Conservation (phyloP, 2,329 filamentous ascomycete species). For the Monilinia fructicola region DNA sequence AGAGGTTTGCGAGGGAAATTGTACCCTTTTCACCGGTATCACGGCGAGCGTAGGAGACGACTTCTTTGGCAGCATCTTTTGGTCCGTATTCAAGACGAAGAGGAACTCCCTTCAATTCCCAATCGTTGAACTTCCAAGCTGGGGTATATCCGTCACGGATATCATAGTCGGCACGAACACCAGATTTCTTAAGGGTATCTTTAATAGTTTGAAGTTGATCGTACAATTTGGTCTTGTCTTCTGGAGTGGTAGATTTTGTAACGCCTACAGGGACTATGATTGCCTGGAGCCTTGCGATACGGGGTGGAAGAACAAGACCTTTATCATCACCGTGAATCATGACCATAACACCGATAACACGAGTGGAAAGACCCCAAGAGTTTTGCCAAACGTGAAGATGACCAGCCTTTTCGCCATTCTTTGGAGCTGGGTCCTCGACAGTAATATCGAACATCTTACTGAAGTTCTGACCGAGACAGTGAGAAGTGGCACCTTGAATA, state of each 20-base stretch:
- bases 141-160: slow-evolving; percentile 87
- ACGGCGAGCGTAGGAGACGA: slow-evolving; percentile 82
- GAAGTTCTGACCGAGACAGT: slow-evolving; percentile 92
- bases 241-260: slow-evolving; percentile 79
- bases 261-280: slow-evolving; percentile 91
- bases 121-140: slow-evolving; percentile 98
- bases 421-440: slow-evolving; percentile 81
- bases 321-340: slow-evolving; percentile 97
- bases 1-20: slow-evolving; percentile 72
- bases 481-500: slow-evolving; percentile 94
- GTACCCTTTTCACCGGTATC: slow-evolving; percentile 83
- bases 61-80: slow-evolving; percentile 83
- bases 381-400: slow-evolving; percentile 95
- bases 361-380: slow-evolving; percentile 96
- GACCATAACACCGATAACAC: slow-evolving; percentile 97
- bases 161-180: slow-evolving; percentile 78
- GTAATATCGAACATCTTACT: slow-evolving; percentile 99
- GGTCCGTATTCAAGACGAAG: slow-evolving; percentile 94
- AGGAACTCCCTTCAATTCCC: slow-evolving; percentile 94
- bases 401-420: slow-evolving; percentile 70
- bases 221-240: slow-evolving; percentile 74
- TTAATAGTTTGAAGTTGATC: slow-evolving; percentile 73
- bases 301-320: slow-evolving; percentile 87
- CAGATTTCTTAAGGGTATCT: slow-evolving; percentile 66
- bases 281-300: slow-evolving; percentile 81